phyloP scores from a whole-genome alignment of 257 asterid genomes.

The Solanum appendiculatum region DNA sequence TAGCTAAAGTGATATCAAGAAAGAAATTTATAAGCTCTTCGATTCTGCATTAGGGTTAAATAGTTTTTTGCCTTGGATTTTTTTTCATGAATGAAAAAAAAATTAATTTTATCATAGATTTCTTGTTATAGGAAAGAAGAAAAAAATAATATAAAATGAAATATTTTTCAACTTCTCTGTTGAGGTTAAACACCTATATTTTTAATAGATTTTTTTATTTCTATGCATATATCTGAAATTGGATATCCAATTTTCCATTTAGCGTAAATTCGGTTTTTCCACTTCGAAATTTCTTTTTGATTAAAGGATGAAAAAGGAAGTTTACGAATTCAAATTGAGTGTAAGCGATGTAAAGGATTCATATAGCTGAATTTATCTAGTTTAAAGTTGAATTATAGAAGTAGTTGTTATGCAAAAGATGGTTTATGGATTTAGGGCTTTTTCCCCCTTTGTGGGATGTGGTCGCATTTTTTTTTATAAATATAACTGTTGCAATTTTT shows the following conservation, averaged over 20 bases:
- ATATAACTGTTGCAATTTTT: background rate
- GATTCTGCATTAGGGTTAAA: too few relatives aligned
- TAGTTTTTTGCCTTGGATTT: background rate
- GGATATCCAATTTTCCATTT: too few relatives aligned
- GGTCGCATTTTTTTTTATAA: background rate
- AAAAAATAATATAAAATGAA: background rate
- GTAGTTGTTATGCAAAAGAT: background rate
- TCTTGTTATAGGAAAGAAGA: background rate
- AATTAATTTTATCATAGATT: background rate
- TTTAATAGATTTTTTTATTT: too few relatives aligned
- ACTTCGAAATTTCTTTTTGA: background rate
- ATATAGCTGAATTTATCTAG: background rate
- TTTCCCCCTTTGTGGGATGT: background rate
- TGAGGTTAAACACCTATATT: too few relatives aligned
- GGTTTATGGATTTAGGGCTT: background rate
- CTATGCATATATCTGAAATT: too few relatives aligned
- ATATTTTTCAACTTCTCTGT: background rate
- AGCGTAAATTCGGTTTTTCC: background rate
- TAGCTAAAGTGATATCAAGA: too few relatives aligned
- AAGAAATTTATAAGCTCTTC: too few relatives aligned
- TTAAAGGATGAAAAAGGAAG: background rate
- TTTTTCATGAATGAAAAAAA: background rate
- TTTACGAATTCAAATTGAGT: too few relatives aligned
- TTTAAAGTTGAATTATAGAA: background rate
- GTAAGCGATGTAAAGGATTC: background rate